phyloP scores from a whole-genome alignment of 2,329 filamentous ascomycete species.

The Phaeosphaeriaceae sp. region DNA sequence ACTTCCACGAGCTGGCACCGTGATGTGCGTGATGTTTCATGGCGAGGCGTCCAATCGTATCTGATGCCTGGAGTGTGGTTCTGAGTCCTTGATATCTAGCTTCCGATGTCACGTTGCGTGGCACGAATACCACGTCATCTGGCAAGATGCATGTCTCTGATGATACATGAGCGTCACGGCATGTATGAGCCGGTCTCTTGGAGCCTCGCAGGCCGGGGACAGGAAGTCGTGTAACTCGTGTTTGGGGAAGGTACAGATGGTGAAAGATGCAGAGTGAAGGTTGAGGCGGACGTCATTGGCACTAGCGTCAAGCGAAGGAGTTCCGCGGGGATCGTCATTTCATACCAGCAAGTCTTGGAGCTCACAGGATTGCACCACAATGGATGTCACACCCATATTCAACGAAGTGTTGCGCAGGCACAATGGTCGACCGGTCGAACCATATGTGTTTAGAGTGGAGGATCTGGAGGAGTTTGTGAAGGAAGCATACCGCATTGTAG shows the following conservation, averaged over 20 bases:
- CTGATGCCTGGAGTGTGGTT: not conserved
- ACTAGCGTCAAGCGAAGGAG: conserved; percentile 25
- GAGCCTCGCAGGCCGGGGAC: not conserved
- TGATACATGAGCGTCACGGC: not conserved
- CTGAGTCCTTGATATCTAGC: not conserved
- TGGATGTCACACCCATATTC: conserved; percentile 73
- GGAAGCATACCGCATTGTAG: conserved; percentile 91
- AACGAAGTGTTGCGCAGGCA: conserved; percentile 72
- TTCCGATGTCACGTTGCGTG: conserved; percentile 3
- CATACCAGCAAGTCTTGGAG: conserved; percentile 17
- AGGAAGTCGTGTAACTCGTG: not conserved
- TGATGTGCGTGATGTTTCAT: not conserved
- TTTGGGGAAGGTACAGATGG: not conserved
- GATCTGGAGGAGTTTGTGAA: conserved; percentile 85
- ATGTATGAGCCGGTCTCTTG: not conserved
- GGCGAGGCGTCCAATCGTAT: not conserved
- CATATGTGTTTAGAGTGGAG: conserved; percentile 49
- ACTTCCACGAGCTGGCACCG: not conserved
- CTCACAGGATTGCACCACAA: conserved; percentile 29
- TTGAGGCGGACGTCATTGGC: not conserved
- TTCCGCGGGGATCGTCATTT: conserved; percentile 37
- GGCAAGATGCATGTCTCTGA: not conserved
- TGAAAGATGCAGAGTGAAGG: not conserved
- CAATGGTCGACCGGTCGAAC: conserved; percentile 60
- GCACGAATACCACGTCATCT: not conserved